Base-by-base conservation (phyloP, 768 basidiomycete genomes). In the Dentipellis sp. region DNA sequence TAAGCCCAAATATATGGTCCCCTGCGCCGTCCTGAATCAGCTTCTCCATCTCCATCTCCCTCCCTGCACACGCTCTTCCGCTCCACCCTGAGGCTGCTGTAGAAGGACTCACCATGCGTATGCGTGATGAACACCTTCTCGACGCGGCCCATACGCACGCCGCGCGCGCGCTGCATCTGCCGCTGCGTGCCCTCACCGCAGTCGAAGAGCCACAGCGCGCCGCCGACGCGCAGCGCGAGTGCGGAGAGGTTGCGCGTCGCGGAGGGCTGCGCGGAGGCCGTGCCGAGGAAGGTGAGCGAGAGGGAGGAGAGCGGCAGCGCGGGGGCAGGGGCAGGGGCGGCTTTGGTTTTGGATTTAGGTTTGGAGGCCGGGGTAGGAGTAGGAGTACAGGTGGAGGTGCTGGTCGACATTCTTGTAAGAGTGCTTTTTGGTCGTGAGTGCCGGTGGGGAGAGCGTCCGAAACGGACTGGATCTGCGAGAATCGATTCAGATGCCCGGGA, bases 121-220 rank as follows among this genome's bases (percentile, higher is more conserved):
- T 94, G 92, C 1, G 92, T 93, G 58, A 94, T 82, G 67, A 93
- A 92, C 23, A 94, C 80, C 68, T 91, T 91, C 57, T 79, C 77
- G 50, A 93, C 84, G 64, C 69, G 84, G 34, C 88, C 84, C 83
- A 90, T 86, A 68, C 82, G 87, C n/a, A 93, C 75, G 1, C 55
- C 61, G 58, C 85, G 87, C 22, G 14, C 19, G 66, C 78, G 81
- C 68, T 90, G 87, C 4, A 91, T 62, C 62, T 83, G 88, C 63
- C 86, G 80, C 63, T 91, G 89, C 2, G 89, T 91, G 12, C 82
- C 88, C 68, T 91, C 89, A 19, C 89, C 89, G 66, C 89, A 91
- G 65, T 91, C 89, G 62, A 91, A 91, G 7, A 91, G 67, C 89
- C 89, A 91, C 55, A 88, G 81, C 72, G 87, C 82, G 16, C 81